Base-by-base conservation (phyloP, 257 asterid species). In the Fraxinus americana region DNA sequence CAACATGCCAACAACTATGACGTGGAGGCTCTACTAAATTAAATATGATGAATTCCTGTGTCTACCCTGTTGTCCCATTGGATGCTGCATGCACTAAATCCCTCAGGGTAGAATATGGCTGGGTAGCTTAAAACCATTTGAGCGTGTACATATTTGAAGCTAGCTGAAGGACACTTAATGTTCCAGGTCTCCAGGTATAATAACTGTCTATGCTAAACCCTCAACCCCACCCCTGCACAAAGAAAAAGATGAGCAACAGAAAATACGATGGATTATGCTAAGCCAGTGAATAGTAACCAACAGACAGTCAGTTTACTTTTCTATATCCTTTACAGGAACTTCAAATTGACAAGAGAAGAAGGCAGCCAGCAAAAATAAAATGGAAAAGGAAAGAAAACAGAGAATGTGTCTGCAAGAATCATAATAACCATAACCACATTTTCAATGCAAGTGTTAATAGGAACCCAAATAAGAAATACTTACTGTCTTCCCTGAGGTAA, bases 401-500 rank as follows among this genome's bases (percentile, higher is more conserved):
- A 59, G 7, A 23, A 27, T 9, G 65, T 25, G 32, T 71, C 45
- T 32, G 69, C 41, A 50, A 48, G 43, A 30, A 76, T 50, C 59
- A 54, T 54, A 81, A n/a, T 72, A 69, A 45, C 7, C 32, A 43
- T 59, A 36, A 43, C 27, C 57, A 72, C 61, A 77, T 65, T 77
- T 70, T 68, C 29, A 41, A 59, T 82, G 25, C 5, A 48, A 27
- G 19, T 63, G 43, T 25, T 38, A 63, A 17, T 59, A 59, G 5
- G 59, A 11, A 16, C 23, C 38, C 9, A 70, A 11, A 27, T 29
- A 41, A 61, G 63, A 81, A 27, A 77, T 71, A 84, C 97, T 86
- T 83, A 96, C 99, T 13, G 86, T 87, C 87, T 88, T 82, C 75
- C 91, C 98, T 29, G 95, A 89, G 70, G 94, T 77, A 85, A 92